phyloP scores from a whole-genome alignment of 2,329 filamentous ascomycete species.

The Cadophora sp. region DNA sequence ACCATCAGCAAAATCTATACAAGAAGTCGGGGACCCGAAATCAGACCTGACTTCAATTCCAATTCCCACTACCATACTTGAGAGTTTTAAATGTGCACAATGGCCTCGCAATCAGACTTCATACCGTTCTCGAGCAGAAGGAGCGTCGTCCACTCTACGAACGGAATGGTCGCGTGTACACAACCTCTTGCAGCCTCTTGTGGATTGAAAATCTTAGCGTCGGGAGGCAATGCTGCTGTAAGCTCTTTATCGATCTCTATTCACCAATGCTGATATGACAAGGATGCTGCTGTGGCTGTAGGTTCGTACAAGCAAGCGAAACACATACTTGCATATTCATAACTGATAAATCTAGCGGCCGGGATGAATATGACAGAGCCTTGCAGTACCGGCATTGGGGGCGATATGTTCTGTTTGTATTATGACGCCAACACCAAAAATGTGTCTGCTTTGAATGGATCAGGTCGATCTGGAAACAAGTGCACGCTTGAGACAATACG shows the following conservation, averaged over 20 bases:
- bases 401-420: constrained; percentile 69
- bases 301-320: constrained; percentile 52
- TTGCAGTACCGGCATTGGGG: constrained; percentile 89
- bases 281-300: constrained; percentile 94
- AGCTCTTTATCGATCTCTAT: neutral
- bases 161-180: constrained; percentile 88
- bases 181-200: constrained; percentile 90
- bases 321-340: constrained; percentile 25
- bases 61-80: neutral
- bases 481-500: constrained; percentile 74
- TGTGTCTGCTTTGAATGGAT: constrained; percentile 88
- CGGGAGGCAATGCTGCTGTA: constrained; percentile 85
- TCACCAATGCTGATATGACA: constrained; percentile 19
- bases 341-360: constrained; percentile 63
- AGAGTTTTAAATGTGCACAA: neutral
- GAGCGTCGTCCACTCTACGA: constrained; percentile 90
- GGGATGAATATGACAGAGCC: constrained; percentile 94
- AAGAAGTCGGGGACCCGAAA: neutral
- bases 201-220: constrained; percentile 79
- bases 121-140: constrained; percentile 73
- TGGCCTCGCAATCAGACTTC: constrained; percentile 15
- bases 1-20: neutral
- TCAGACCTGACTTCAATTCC: neutral
- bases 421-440: constrained; percentile 64
- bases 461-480: constrained; percentile 73